Percentiles rank a stretch among this genome's conserved stretches.
Conservation (phyloP, 148 eudicot genomes). For the Silene conica region DNA sequence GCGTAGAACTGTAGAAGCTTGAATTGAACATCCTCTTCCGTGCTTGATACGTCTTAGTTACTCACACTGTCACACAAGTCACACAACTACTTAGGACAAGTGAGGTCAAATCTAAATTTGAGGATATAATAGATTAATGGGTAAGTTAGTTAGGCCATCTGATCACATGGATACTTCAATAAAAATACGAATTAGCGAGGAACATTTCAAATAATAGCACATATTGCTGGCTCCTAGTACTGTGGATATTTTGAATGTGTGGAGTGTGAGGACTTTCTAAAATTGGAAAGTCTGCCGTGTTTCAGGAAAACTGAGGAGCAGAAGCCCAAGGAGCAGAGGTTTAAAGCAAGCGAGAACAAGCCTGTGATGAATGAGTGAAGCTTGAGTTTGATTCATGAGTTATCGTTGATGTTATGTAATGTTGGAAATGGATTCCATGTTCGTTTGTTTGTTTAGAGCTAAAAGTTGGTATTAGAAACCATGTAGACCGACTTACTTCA, state of each 20-base stretch:
- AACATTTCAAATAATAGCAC: not conserved
- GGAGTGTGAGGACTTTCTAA: not conserved
- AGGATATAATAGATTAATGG: no score
- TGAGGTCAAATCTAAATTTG: no score
- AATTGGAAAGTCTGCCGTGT: not conserved
- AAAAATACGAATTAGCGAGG: no score
- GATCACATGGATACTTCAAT: no score
- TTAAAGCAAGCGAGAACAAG: conserved; percentile 89
- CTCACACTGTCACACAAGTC: no score
- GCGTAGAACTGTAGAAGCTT: not conserved
- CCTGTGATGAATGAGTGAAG: conserved; percentile 84
- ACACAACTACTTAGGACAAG: no score
- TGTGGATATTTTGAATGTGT: not conserved
- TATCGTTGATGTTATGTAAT: conserved; percentile 18
- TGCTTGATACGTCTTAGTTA: no score
- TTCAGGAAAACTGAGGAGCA: conserved; percentile 91
- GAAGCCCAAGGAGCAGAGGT: conserved; percentile 80
- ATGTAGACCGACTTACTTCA: not conserved
- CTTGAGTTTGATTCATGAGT: conserved; percentile 2
- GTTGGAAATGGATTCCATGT: not conserved
- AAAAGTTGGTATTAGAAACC: not conserved
- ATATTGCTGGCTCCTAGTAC: not conserved
- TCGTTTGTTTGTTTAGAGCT: not conserved
- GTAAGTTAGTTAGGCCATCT: no score
- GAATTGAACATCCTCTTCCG: not conserved